phyloP scores from a whole-genome alignment of 306 rosid species.

The Glycyrrhiza uralensis region DNA sequence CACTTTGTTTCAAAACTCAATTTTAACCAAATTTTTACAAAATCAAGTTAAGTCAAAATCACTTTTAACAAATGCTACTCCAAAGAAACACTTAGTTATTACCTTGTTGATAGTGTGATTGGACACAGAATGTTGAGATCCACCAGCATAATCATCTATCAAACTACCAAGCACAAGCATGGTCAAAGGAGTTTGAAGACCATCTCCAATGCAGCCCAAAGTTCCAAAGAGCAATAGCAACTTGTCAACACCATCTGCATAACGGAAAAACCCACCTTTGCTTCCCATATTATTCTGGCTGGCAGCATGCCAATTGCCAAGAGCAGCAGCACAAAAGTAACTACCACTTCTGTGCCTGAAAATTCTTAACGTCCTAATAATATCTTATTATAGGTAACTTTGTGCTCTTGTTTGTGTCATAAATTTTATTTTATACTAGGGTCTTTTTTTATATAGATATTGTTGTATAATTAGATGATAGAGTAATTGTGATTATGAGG shows the following conservation, averaged over 20 bases:
- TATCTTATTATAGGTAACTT: background rate
- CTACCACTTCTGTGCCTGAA: background rate
- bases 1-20: no score
- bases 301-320: background rate
- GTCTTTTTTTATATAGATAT: no score
- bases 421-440: no score
- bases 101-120: conserved; percentile 50
- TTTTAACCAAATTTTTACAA: no score
- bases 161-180: conserved; percentile 68
- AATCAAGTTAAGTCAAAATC: no score
- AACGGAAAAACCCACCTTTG: conserved; percentile 46
- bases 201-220: conserved; percentile 82
- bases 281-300: conserved; percentile 46
- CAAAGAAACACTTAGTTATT: no score
- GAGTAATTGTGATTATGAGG: no score
- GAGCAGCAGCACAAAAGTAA: background rate
- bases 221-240: conserved; percentile 59
- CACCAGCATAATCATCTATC: conserved; percentile 56
- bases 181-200: conserved; percentile 62
- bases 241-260: conserved; percentile 64
- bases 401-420: background rate
- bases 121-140: conserved; percentile 29
- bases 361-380: background rate
- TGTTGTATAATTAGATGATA: no score
- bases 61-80: no score